Evolutionary conservation across 192 early-diverging fungal genomes (phyloP), one percentile per base, ranked within the genome.

Genomic region (Backusella mclennaniae): DNA sequence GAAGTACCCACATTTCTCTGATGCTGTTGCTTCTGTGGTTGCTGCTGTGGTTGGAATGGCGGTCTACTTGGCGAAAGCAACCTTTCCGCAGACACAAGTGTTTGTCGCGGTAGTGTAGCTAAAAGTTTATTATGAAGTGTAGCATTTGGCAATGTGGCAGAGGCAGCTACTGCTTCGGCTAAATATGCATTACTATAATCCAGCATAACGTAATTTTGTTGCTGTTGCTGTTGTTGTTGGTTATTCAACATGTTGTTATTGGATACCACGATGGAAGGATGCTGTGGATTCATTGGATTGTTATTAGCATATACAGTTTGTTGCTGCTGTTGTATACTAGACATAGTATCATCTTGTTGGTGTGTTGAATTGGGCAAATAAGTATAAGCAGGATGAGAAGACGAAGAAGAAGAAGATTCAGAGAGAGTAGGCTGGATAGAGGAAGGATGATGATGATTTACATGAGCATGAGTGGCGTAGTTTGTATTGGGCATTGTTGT

Each of bases 101-200:
- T 78, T 19, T 59, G 23, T 29, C 63, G 71, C 8, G 77, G 77
- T 42, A 78, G 49, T n/a, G 71, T 66, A 35, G 77, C 69, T 26
- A 78, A 46, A 12, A 78, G 41, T 46, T 78, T 78, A 52, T 67
- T 69, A 46, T 73, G 52, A 19, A 78, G 77, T 4, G 77, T 78
- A 12, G 68, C 77, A 29, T 44, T 67, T 9, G 77, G 77, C 8
- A 72, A 66, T 23, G 75, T 66, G 7, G 75, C 56, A 63, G 56
- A 63, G 9, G 56, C 56, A 21, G 66, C 68, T 46, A 36, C 35
- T 46, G 26, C 44, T 29, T 35, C 66, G 21, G 41, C 19, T 44
- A 69, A 19, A 39, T 23, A 69, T 23, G 21, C 35, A 21, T n/a
- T 35, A 39, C 0, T 36, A 21, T 38, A 36, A 41, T 36, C 33